phyloP scores from a whole-genome alignment of 2,329 filamentous ascomycete genomes.

The Septoria petroselini region DNA sequence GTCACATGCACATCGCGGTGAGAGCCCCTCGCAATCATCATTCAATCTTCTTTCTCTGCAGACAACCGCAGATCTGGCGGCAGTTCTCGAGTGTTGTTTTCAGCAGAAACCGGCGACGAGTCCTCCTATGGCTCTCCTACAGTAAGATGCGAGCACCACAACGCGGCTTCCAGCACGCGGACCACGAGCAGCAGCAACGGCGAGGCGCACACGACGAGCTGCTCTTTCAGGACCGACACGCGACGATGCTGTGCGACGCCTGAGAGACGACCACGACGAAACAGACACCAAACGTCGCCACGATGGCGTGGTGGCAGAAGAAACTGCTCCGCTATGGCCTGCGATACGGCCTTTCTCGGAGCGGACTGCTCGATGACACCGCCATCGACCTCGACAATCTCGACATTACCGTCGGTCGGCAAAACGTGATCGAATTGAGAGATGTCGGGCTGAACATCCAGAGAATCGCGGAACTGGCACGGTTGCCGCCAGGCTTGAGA shows the following conservation, averaged over 20 bases:
- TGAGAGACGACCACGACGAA: not conserved
- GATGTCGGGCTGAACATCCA: constrained; percentile 79
- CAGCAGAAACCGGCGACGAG: not conserved
- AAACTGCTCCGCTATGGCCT: constrained; percentile 59
- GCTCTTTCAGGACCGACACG: constrained; percentile 22
- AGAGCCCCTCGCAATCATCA: too few relatives aligned
- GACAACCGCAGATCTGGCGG: too few relatives aligned
- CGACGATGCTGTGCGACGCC: not conserved
- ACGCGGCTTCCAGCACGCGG: constrained; percentile 21
- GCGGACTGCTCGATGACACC: constrained; percentile 85
- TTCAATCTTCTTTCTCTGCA: too few relatives aligned
- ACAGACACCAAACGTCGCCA: not conserved
- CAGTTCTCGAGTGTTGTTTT: too few relatives aligned
- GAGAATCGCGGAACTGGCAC: constrained; percentile 38
- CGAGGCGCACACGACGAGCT: constrained; percentile 53
- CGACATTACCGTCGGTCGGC: constrained; percentile 76
- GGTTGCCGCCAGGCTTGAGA: constrained; percentile 68
- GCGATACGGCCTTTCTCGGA: constrained; percentile 75
- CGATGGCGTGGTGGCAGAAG: constrained; percentile 65
- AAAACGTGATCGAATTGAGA: constrained; percentile 78
- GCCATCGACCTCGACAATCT: constrained; percentile 81
- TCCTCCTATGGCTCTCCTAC: not conserved
- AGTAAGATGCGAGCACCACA: constrained; percentile 13
- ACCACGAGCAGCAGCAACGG: constrained; percentile 57
- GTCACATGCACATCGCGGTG: constrained; percentile 3